Evolutionary conservation across 208 protist species (phyloP).

Genomic region (Herpetomonas tarakana): DNA sequence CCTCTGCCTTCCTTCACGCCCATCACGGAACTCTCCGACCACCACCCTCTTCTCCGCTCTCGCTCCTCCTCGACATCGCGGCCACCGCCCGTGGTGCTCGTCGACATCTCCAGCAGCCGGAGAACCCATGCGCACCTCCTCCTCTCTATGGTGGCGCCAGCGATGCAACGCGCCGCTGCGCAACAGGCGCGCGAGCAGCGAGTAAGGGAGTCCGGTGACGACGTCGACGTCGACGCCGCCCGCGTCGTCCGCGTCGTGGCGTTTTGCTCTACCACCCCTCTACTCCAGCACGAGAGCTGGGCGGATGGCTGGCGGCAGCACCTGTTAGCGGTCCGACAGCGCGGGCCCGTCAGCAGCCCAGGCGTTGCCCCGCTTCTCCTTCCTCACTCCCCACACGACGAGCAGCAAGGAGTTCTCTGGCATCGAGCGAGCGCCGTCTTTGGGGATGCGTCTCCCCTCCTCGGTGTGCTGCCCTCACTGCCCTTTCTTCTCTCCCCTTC

Average conservation of each 20-base stretch:
- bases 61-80: neutral
- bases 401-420: too few species aligned
- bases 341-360: too few species aligned
- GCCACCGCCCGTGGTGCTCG: slow-evolving; percentile 6
- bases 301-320: slow-evolving; percentile 9
- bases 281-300: slow-evolving; percentile 36
- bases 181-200: neutral
- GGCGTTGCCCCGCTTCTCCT: too few species aligned
- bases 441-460: too few species aligned
- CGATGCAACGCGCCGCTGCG: too few species aligned
- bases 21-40: neutral
- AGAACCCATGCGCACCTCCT: neutral
- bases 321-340: too few species aligned
- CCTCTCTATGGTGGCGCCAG: neutral
- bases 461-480: too few species aligned
- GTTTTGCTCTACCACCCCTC: slow-evolving; percentile 14
- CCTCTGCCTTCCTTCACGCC: neutral
- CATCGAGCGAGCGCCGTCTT: too few species aligned
- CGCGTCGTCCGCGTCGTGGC: slow-evolving; percentile 17
- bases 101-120: slow-evolving; percentile 6
- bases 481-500: too few species aligned
- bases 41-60: neutral
- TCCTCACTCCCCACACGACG: too few species aligned
- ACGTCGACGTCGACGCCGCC: slow-evolving; percentile 16
- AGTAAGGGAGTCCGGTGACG: too few species aligned